Percentiles rank a stretch among this genome's conserved stretches.
Conservation (phyloP, 768 basidiomycete genomes). For the Leccinum pellstonianum region DNA sequence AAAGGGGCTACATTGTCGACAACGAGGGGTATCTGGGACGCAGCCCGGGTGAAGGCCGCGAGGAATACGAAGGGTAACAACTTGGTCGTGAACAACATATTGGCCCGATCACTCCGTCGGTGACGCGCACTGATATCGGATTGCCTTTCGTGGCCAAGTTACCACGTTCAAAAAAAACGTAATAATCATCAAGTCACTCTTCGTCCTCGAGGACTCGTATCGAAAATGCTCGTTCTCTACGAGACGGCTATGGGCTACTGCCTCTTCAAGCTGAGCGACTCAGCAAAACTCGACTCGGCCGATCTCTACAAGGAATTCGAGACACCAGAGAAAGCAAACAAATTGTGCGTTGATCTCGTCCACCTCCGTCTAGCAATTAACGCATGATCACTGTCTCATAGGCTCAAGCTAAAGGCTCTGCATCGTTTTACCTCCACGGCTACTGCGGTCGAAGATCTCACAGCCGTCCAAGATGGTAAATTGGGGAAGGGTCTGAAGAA, state of each 20-base stretch:
- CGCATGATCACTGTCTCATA: slow-evolving; percentile 31
- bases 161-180: slow-evolving; percentile 35
- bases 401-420: slow-evolving; percentile 90
- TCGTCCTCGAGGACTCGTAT: slow-evolving; percentile 4
- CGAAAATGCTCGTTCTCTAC: slow-evolving; percentile 88
- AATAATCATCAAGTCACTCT: not conserved
- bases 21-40: slow-evolving; percentile 10
- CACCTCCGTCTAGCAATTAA: slow-evolving; percentile 12
- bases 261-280: slow-evolving; percentile 92
- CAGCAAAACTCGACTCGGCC: slow-evolving; percentile 81
- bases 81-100: slow-evolving; percentile 9
- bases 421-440: slow-evolving; percentile 98
- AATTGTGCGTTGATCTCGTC: slow-evolving; percentile 62
- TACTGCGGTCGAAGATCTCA: slow-evolving; percentile 94
- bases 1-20: not conserved
- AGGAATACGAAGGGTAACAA: slow-evolving; percentile 5
- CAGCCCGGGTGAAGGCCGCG: slow-evolving; percentile 1
- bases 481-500: slow-evolving; percentile 90
- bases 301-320: slow-evolving; percentile 93
- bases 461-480: slow-evolving; percentile 89
- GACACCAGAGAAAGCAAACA: slow-evolving; percentile 87
- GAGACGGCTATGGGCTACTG: slow-evolving; percentile 97
- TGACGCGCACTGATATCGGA: no score
- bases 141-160: slow-evolving; percentile 28
- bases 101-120: not conserved